phyloP scores from a whole-genome alignment of 2,329 filamentous ascomycete species.

The Plectosphaerella sp. region DNA sequence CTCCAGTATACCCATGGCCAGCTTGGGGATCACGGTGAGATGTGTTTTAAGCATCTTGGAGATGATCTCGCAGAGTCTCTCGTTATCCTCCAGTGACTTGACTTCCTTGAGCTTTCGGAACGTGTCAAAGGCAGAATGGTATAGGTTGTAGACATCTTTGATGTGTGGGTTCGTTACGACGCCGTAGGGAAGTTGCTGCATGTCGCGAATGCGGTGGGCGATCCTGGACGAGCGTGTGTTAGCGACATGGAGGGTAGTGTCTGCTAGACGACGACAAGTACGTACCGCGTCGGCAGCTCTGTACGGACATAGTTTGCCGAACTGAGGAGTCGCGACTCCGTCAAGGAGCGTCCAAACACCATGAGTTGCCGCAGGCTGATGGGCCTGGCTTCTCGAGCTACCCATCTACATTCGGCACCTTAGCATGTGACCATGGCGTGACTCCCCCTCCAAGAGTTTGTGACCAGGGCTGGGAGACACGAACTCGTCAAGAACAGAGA shows the following conservation, averaged over 20 bases:
- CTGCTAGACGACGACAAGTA: constrained; percentile 2
- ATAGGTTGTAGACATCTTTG: constrained; percentile 91
- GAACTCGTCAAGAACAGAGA: constrained; percentile 62
- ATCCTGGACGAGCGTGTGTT: constrained; percentile 47
- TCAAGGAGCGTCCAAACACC: constrained; percentile 92
- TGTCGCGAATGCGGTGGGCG: constrained; percentile 91
- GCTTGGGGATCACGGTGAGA: constrained; percentile 85
- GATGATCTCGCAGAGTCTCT: constrained; percentile 76
- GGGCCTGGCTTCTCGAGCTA: constrained; percentile 85
- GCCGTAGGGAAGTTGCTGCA: constrained; percentile 93
- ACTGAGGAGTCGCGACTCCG: constrained; percentile 81
- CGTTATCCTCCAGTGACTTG: constrained; percentile 83
- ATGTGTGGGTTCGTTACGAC: constrained; percentile 95
- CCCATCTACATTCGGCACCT: constrained; percentile 63
- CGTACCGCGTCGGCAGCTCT: constrained; percentile 79
- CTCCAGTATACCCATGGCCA: constrained; percentile 92
- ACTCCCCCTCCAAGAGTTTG: not conserved
- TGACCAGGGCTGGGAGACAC: constrained; percentile 15
- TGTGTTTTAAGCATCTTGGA: constrained; percentile 79
- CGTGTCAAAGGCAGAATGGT: constrained; percentile 92
- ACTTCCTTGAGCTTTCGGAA: constrained; percentile 83
- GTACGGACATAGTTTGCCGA: constrained; percentile 97
- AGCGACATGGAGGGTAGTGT: not conserved
- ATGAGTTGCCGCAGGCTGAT: constrained; percentile 95
- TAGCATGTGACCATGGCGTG: constrained; percentile 10